Conservation (phyloP, 805 yeast species). For the Kodamaea kakaduensis region DNA sequence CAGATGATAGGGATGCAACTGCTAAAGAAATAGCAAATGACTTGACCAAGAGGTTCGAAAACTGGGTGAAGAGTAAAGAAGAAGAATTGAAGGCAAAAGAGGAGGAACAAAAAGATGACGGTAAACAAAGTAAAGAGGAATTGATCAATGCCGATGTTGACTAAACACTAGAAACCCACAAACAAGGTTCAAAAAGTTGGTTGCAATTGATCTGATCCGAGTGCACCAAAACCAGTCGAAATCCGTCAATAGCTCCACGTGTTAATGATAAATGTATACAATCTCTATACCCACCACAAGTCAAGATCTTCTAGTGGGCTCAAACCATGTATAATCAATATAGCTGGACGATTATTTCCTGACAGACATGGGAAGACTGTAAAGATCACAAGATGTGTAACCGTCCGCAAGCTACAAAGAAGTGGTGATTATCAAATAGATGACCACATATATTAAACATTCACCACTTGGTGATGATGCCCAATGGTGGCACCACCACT, state of each 20-base stretch:
- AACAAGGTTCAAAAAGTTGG: background rate
- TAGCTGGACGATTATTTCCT: slow-evolving; percentile 25
- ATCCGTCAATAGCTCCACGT: no score
- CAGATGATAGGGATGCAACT: slow-evolving; percentile 31
- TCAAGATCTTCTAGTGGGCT: slow-evolving; percentile 33
- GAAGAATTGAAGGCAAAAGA: slow-evolving; percentile 12
- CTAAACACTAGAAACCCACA: no score
- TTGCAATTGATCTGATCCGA: no score
- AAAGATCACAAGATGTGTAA: background rate
- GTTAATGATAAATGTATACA: slow-evolving; percentile 33
- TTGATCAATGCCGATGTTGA: background rate
- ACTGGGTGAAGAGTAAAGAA: slow-evolving; percentile 19
- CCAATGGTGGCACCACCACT: no score
- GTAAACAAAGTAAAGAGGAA: no score
- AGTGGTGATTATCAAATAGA: no score
- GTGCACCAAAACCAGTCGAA: no score
- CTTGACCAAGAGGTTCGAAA: slow-evolving; percentile 22
- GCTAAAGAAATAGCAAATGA: slow-evolving; percentile 35
- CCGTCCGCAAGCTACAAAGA: slow-evolving; percentile 2
- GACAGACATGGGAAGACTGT: slow-evolving; percentile 2
- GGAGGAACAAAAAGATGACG: slow-evolving; percentile 3
- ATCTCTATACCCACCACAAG: slow-evolving; percentile 44
- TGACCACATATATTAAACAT: no score
- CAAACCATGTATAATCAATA: slow-evolving; percentile 42
- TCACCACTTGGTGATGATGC: no score